phyloP scores from a whole-genome alignment of 768 basidiomycete genomes.

The Amanita jacksonii region DNA sequence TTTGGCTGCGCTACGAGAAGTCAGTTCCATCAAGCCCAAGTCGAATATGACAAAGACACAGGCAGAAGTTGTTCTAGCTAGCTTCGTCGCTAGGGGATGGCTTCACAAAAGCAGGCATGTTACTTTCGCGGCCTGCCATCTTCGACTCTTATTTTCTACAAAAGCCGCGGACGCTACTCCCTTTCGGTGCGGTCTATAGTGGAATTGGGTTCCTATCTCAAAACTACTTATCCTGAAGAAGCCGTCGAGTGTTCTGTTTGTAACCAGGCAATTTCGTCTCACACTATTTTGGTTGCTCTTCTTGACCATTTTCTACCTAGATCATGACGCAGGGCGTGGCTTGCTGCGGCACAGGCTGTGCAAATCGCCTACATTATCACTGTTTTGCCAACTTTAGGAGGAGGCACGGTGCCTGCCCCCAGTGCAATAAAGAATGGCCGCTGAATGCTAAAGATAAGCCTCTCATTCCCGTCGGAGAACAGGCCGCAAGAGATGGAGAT shows the following conservation, averaged over 20 bases:
- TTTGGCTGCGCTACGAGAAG: constrained; percentile 65
- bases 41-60: constrained; percentile 64
- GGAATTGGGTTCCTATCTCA: constrained; percentile 68
- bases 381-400: constrained; percentile 49
- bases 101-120: constrained; percentile 64
- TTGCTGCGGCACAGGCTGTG: constrained; percentile 55
- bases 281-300: neutral
- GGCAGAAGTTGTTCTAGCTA: constrained; percentile 60
- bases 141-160: constrained; percentile 4
- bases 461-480: constrained; percentile 58
- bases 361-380: constrained; percentile 51
- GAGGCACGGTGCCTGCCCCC: constrained; percentile 39
- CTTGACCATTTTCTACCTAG: constrained; percentile 23
- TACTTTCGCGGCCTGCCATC: neutral
- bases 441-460: constrained; percentile 31
- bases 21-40: constrained; percentile 46
- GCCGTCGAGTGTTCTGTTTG: constrained; percentile 67
- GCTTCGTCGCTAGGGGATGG: constrained; percentile 83
- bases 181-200: constrained; percentile 66
- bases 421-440: constrained; percentile 55
- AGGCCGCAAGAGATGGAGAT: constrained; percentile 52
- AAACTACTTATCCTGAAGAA: constrained; percentile 62
- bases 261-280: constrained; percentile 39
- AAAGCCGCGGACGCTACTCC: constrained; percentile 62
- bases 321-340: constrained; percentile 59